Base-by-base conservation (phyloP, 2,329 filamentous ascomycete species). In the Magnaporthiopsis poae region DNA sequence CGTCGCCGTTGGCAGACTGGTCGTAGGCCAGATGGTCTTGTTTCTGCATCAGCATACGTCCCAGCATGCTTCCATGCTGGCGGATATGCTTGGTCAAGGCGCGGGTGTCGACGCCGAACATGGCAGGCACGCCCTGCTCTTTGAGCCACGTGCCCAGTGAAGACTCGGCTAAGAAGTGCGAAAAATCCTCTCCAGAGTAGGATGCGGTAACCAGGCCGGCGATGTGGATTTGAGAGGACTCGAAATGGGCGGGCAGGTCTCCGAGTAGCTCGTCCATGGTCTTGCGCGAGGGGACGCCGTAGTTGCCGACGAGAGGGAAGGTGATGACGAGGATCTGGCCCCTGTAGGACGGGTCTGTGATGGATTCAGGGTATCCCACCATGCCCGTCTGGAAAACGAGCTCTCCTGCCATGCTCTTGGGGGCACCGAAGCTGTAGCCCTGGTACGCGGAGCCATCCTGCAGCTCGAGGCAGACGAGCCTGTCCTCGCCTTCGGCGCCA, bases 331-430 rank as follows among this genome's bases (percentile, higher is more conserved):
- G 84, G 72, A 99, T 98, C 82, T 99, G 95, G 71, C 95, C 90
- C 71, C 90, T 89, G 81, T 94, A 94, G 27, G 90, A 94, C 65
- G 90, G 90, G 74, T 94, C 90, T 74, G 90, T 93, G 84, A 94
- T 88, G 63, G 90, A 97, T 83, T 99, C 95, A 60, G 95, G 93
- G 77, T 99, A 99, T 75, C 95, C 95, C 73, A 98, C 95, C 93
- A 98, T 96, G 79, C 95, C 95, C 67, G 95, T 99, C 85, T 98
- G 94, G 82, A 99, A 99, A 80, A 99, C 95, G 77, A 99, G 84
- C 84, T 99, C 95, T 78, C 95, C 95, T 71, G 94, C 90, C 74
- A 96, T 88, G 81, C 91, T 96, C 85, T 93, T 96, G 75, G 91
- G 85, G 70, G 94, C 93, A 79, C 95, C 95, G 77, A 99, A 99